Evolutionary conservation across 805 yeast genomes (phyloP).

Genomic region (Saccharomycopsis sp.): DNA sequence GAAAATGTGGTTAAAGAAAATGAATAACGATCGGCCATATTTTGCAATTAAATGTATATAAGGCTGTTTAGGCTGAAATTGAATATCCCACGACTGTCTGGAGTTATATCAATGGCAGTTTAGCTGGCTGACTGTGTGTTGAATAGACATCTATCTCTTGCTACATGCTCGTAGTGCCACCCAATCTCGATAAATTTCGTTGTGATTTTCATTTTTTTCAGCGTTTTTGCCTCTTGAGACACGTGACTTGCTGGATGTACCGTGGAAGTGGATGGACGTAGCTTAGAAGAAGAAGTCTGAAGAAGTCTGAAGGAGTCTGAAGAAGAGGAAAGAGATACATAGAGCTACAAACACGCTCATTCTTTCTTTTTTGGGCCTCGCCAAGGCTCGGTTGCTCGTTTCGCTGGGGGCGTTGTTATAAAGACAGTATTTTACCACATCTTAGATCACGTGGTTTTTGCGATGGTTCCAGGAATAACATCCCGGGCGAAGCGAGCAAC

Average conservation of each 20-base stretch:
- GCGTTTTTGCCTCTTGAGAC: not conserved
- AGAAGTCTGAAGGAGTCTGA: too few species aligned
- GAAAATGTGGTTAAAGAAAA: slow-evolving; percentile 96
- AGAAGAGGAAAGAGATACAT: too few species aligned
- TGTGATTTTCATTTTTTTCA: not conserved
- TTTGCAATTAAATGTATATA: slow-evolving; percentile 8
- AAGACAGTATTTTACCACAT: too few species aligned
- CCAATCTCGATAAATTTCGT: not conserved
- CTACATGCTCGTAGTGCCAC: not conserved
- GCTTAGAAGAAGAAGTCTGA: too few species aligned
- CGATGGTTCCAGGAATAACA: too few species aligned
- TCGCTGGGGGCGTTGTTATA: too few species aligned
- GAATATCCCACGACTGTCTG: not conserved
- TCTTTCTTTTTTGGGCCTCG: too few species aligned
- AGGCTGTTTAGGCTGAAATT: too few species aligned
- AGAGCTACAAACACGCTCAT: too few species aligned
- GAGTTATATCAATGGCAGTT: not conserved
- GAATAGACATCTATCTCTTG: not conserved
- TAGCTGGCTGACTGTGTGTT: not conserved
- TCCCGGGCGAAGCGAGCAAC: too few species aligned
- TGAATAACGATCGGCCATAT: slow-evolving; percentile 96
- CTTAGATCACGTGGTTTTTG: too few species aligned
- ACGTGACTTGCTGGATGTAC: not conserved
- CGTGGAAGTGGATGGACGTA: not conserved
- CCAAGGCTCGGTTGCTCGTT: too few species aligned